Percentiles rank a stretch among this genome's conserved stretches.
Evolutionary conservation across 1,284 basidiomycete species (phyloP).

Genomic region (Ganoderma resinaceum): DNA sequence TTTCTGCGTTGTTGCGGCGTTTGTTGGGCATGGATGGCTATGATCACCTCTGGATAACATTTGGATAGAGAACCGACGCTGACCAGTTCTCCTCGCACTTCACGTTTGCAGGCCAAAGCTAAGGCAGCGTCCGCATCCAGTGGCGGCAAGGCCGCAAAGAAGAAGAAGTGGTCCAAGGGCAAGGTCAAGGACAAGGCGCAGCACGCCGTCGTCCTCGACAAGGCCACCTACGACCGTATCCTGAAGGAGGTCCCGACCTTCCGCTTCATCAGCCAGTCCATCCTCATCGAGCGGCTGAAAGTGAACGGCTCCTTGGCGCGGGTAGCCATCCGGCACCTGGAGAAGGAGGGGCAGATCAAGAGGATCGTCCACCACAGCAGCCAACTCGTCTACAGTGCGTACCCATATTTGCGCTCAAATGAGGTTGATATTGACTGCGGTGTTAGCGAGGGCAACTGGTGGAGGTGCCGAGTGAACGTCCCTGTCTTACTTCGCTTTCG

Average conservation of each 20-base stretch:
- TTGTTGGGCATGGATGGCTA: slow-evolving; percentile 33
- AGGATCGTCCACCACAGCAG: slow-evolving; percentile 95
- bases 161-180: slow-evolving; percentile 99
- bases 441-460: slow-evolving; percentile 67
- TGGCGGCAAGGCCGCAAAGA: slow-evolving; percentile 89
- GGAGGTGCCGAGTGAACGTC: slow-evolving; percentile 59
- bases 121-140: slow-evolving; percentile 75
- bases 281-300: slow-evolving; percentile 97
- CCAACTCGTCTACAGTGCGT: slow-evolving; percentile 94
- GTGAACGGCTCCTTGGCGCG: slow-evolving; percentile 97
- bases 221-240: slow-evolving; percentile 92
- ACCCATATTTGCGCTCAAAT: slow-evolving; percentile 10
- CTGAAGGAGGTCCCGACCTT: slow-evolving; percentile 99
- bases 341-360: slow-evolving; percentile 97
- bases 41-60: slow-evolving; percentile 33
- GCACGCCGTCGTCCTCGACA: slow-evolving; percentile 94
- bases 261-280: slow-evolving; percentile 98
- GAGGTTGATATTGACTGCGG: slow-evolving; percentile 6
- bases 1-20: slow-evolving; percentile 17
- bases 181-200: slow-evolving; percentile 99
- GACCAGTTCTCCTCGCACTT: slow-evolving; percentile 7
- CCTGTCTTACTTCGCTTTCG: slow-evolving; percentile 37
- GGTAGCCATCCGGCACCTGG: slow-evolving; percentile 91
- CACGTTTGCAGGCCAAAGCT: slow-evolving; percentile 70
- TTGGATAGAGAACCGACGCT: slow-evolving; percentile 13